A percentile compares a stretch with the other conserved stretches of the same genome.
Conservation (phyloP, 805 yeast species). For the Lachancea meyersii region DNA sequence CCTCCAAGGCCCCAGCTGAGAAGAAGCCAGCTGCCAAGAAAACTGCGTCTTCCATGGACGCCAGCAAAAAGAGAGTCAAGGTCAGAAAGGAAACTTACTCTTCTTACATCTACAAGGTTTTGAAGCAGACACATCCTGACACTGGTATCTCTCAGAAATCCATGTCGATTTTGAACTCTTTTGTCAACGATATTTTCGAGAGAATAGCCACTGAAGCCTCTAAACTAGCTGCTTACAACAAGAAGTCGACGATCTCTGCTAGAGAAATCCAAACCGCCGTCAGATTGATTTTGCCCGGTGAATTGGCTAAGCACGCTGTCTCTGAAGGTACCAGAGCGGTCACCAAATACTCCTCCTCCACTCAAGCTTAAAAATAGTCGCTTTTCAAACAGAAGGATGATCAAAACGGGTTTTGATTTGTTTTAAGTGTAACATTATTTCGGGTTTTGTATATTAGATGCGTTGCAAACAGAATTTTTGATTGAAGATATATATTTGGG, state of each 20-base stretch:
- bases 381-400: not conserved
- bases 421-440: slow-evolving; percentile 9
- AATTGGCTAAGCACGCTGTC: slow-evolving; percentile 92
- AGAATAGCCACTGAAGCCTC: slow-evolving; percentile 94
- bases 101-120: slow-evolving; percentile 91
- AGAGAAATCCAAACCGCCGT: slow-evolving; percentile 96
- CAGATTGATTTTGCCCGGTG: slow-evolving; percentile 92
- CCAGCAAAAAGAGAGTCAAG: slow-evolving; percentile 82
- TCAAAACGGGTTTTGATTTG: slow-evolving; percentile 2
- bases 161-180: slow-evolving; percentile 95
- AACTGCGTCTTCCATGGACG: slow-evolving; percentile 69
- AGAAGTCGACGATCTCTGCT: slow-evolving; percentile 90
- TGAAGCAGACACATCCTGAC: slow-evolving; percentile 95
- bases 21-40: slow-evolving; percentile 89
- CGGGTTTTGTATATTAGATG: slow-evolving; percentile 12
- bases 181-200: slow-evolving; percentile 91
- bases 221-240: slow-evolving; percentile 93
- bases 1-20: slow-evolving; percentile 95
- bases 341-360: slow-evolving; percentile 75
- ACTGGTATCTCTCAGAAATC: slow-evolving; percentile 96
- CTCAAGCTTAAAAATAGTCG: slow-evolving; percentile 18
- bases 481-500: not conserved
- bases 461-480: slow-evolving; percentile 4
- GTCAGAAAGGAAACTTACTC: slow-evolving; percentile 94
- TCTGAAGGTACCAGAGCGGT: slow-evolving; percentile 96